Percentiles rank a stretch among this genome's conserved stretches.
These are phyloP conservation scores for Mycothermus thermophilus DNA, from an alignment of 495 filamentous ascomycete genomes.

Conservation along the genomic window DNA sequence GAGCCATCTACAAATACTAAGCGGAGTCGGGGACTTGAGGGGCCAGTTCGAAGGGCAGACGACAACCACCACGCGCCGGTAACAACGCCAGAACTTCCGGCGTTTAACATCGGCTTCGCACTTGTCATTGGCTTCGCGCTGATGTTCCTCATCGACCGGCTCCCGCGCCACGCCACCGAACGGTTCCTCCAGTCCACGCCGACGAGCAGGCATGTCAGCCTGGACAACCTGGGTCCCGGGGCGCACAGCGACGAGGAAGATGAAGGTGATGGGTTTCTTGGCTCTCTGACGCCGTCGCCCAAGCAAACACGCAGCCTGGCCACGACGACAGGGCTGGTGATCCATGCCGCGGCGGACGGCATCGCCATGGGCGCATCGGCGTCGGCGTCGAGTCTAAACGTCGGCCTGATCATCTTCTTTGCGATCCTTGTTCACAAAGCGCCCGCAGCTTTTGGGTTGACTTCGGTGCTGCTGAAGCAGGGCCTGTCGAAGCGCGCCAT, in stretches of 20 bases:
- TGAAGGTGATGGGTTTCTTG: conserved; percentile 38
- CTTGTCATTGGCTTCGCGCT: conserved; percentile 81
- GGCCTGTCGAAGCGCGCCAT: conserved; percentile 76
- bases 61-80: too few relatives aligned
- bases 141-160: conserved; percentile 91
- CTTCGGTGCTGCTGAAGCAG: conserved; percentile 75
- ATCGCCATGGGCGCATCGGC: conserved; percentile 87
- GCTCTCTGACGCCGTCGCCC: conserved; percentile 33
- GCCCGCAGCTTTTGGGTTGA: conserved; percentile 88
- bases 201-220: conserved; percentile 54
- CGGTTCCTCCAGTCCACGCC: conserved; percentile 40
- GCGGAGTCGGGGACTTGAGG: neutral
- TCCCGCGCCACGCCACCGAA: conserved; percentile 56
- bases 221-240: conserved; percentile 59
- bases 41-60: neutral
- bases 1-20: too few relatives aligned
- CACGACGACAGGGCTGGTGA: conserved; percentile 86
- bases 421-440: conserved; percentile 98
- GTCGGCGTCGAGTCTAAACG: conserved; percentile 51
- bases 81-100: conserved; percentile 30
- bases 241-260: conserved; percentile 29
- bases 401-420: conserved; percentile 81
- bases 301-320: conserved; percentile 43
- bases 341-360: conserved; percentile 91
- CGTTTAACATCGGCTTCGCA: conserved; percentile 63